Evolutionary conservation across 179 eudicot species (phyloP).

Genomic region (Sideroxylon spinosum): DNA sequence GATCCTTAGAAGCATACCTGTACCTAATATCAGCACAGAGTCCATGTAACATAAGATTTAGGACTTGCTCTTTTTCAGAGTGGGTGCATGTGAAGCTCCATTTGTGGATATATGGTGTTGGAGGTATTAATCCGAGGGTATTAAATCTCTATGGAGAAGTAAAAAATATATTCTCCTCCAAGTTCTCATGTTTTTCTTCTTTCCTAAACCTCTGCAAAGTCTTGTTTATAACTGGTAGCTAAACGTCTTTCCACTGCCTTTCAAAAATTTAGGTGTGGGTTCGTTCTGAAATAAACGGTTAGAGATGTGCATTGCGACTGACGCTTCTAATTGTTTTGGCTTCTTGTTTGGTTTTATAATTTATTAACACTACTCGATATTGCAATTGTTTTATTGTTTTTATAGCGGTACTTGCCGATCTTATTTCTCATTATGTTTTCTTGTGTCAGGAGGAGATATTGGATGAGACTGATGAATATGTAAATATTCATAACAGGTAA

Average conservation of each 20-base stretch:
- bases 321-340: too few relatives aligned
- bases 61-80: not conserved
- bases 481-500: slow-evolving; percentile 94
- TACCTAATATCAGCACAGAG: too few relatives aligned
- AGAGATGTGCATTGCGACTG: not conserved
- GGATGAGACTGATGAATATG: slow-evolving; percentile 98
- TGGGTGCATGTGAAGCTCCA: not conserved
- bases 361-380: not conserved
- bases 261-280: not conserved
- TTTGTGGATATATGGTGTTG: not conserved
- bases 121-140: not conserved
- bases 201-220: too few relatives aligned
- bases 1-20: too few relatives aligned
- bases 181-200: too few relatives aligned
- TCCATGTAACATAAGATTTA: too few relatives aligned
- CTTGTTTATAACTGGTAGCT: too few relatives aligned
- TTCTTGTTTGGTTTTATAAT: not conserved
- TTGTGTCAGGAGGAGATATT: slow-evolving; percentile 88
- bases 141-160: not conserved
- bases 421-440: not conserved
- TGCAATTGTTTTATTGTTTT: not conserved
- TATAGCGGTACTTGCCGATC: slow-evolving; percentile 7
- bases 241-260: not conserved
- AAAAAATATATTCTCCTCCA: not conserved
- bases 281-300: not conserved